Evolutionary conservation across 2,329 filamentous ascomycete genomes (phyloP).

Genomic region (Ampelomyces quisqualis): DNA sequence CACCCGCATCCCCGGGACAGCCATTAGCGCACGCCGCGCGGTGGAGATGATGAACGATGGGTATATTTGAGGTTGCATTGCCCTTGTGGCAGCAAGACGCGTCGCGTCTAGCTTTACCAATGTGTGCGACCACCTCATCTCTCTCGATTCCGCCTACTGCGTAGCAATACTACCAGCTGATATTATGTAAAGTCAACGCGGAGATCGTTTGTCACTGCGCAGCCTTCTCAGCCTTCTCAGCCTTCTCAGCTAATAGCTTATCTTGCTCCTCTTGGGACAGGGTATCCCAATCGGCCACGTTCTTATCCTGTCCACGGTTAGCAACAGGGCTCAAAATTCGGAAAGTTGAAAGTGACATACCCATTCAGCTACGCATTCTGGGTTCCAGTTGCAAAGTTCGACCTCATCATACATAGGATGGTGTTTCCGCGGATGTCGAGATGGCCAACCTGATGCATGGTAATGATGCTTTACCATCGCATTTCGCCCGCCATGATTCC

Average conservation of each 20-base stretch:
- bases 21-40: too few relatives aligned
- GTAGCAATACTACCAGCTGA: too few relatives aligned
- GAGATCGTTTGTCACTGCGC: too few relatives aligned
- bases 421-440: conserved; percentile 63
- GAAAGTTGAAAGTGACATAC: conserved; percentile 15
- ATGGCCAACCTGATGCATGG: conserved; percentile 72
- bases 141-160: too few relatives aligned
- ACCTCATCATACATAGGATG: conserved; percentile 71
- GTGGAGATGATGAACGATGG: too few relatives aligned
- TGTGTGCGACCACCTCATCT: too few relatives aligned
- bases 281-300: conserved; percentile 61
- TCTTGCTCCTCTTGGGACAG: conserved; percentile 62
- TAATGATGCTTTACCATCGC: conserved; percentile 74
- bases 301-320: conserved; percentile 50
- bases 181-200: too few relatives aligned
- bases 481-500: conserved; percentile 65
- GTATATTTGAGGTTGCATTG: too few relatives aligned
- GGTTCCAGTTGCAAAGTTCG: conserved; percentile 69
- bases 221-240: too few relatives aligned
- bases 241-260: conserved; percentile 47
- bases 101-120: too few relatives aligned
- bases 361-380: conserved; percentile 65
- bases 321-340: neutral
- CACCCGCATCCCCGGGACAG: neutral
- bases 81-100: too few relatives aligned